Conservation (phyloP, 129 eudicot genomes). For the Erigeron canadensis region DNA sequence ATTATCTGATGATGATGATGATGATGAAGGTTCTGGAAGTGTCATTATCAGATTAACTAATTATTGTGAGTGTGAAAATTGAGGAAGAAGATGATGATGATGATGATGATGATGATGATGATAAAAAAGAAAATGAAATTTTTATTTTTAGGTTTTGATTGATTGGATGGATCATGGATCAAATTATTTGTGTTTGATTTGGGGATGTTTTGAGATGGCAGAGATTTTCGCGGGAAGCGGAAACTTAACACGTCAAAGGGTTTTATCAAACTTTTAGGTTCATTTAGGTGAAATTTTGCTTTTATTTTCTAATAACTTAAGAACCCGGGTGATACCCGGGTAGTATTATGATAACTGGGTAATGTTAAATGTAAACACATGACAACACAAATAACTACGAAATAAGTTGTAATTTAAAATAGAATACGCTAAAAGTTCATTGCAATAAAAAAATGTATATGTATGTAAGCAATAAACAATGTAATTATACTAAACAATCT, state of each 20-base stretch:
- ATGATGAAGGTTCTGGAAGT: constrained; percentile 32
- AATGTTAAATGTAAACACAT: no score
- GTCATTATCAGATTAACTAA: constrained; percentile 14
- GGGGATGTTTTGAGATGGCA: constrained; percentile 25
- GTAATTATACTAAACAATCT: no score
- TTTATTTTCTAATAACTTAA: no score
- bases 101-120: constrained; percentile 5
- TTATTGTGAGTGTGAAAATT: constrained; percentile 18
- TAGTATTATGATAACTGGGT: no score
- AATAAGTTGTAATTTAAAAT: no score
- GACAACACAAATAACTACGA: no score
- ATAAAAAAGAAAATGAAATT: not conserved
- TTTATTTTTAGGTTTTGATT: constrained; percentile 25
- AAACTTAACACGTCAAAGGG: not conserved
- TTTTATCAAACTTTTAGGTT: not conserved
- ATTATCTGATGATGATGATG: not conserved
- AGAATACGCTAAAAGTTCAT: no score
- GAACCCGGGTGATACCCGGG: no score
- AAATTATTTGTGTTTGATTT: not conserved
- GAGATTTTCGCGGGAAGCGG: constrained; percentile 58
- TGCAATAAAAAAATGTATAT: no score
- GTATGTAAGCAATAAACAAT: no score
- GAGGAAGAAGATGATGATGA: not conserved
- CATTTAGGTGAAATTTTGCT: not conserved
- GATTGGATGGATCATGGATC: constrained; percentile 1